phyloP scores from a whole-genome alignment of 805 yeast species.

The Schwanniomyces vanrijiae region DNA sequence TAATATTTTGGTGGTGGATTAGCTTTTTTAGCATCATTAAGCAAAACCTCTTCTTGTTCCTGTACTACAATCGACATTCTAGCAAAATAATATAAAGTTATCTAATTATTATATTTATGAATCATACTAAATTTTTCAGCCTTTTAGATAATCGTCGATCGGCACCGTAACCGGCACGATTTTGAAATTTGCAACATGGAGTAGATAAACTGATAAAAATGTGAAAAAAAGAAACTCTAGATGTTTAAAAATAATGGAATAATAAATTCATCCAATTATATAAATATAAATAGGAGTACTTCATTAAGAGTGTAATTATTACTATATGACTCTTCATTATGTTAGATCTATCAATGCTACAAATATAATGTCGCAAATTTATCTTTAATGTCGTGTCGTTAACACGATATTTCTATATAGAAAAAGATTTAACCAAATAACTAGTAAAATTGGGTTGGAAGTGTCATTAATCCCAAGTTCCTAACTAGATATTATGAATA shows the following conservation, averaged over 20 bases:
- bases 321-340: too few relatives aligned
- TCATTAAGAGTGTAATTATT: too few relatives aligned
- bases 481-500: conserved; percentile 20
- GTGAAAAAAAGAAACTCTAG: too few relatives aligned
- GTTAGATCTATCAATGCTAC: conserved; percentile 20
- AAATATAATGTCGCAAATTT: conserved; percentile 15
- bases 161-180: conserved; percentile 1
- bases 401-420: background rate
- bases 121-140: background rate
- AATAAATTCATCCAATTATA: too few relatives aligned
- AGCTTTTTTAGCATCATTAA: conserved; percentile 10
- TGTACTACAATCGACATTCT: conserved; percentile 8
- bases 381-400: background rate
- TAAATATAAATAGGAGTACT: too few relatives aligned
- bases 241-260: too few relatives aligned
- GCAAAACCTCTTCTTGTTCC: conserved; percentile 22
- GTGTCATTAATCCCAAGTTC: background rate
- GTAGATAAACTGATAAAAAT: background rate
- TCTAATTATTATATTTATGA: background rate
- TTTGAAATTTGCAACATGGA: background rate
- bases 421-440: background rate
- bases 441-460: background rate
- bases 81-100: background rate
- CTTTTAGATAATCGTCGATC: background rate
- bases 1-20: conserved; percentile 52